Evolutionary conservation across 352 stramenopile genomes (phyloP).

Genomic region (Pythium utonaiense): DNA sequence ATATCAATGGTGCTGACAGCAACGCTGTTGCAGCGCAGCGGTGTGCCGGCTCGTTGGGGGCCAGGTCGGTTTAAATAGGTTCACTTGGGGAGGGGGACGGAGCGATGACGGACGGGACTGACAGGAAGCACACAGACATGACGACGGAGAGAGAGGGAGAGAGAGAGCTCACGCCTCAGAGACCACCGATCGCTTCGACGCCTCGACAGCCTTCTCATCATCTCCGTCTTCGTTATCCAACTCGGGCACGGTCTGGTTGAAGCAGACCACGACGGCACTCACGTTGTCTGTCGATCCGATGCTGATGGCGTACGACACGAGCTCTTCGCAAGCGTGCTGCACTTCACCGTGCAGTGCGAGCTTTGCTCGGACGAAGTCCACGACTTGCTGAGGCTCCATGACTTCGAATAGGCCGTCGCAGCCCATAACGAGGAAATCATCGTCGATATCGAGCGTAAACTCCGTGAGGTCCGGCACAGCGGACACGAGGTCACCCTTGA

Average conservation of each 20-base stretch:
- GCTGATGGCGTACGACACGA: conserved; percentile 78
- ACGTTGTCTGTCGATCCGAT: conserved; percentile 84
- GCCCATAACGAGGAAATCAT: conserved; percentile 81
- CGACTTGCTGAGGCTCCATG: conserved; percentile 74
- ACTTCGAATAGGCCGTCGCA: conserved; percentile 87
- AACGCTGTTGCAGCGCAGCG: background rate
- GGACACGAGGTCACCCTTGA: conserved; percentile 79
- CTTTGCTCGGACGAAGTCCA: conserved; percentile 79
- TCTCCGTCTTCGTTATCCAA: conserved; percentile 30
- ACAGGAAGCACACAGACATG: background rate
- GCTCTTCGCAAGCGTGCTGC: conserved; percentile 76
- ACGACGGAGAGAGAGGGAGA: background rate
- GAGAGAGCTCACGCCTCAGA: background rate
- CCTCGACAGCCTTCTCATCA: background rate
- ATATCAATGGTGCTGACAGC: background rate
- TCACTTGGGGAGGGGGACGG: background rate
- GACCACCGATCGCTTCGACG: background rate
- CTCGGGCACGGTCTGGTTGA: conserved; percentile 47
- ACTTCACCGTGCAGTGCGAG: conserved; percentile 62
- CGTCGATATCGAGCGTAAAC: conserved; percentile 43
- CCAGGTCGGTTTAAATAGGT: background rate
- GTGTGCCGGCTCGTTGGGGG: background rate
- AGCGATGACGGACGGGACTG: background rate
- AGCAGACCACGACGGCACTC: conserved; percentile 73
- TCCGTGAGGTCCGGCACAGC: conserved; percentile 65